These are phyloP conservation scores for Striga hermonthica DNA, from an alignment of 305 asterid genomes.

Conservation along the genomic window DNA sequence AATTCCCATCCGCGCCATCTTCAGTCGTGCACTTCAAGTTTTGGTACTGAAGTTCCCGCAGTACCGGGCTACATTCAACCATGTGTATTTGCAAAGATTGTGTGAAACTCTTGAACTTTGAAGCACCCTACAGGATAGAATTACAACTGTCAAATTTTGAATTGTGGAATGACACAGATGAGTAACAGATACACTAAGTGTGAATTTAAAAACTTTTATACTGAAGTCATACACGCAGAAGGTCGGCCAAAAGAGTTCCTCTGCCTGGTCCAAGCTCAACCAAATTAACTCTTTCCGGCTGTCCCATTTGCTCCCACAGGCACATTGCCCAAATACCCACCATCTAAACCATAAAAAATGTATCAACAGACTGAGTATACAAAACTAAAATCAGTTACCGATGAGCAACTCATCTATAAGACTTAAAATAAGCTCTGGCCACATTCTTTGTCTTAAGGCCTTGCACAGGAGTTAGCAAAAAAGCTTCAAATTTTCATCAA, in stretches of 20 bases:
- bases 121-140: conserved; percentile 45
- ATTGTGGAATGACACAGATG: not conserved
- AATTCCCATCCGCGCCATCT: conserved; percentile 38
- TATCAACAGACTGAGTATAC: not conserved
- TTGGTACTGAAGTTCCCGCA: conserved; percentile 60
- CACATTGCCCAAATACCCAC: conserved; percentile 82
- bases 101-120: conserved; percentile 62
- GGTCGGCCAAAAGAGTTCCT: conserved; percentile 85
- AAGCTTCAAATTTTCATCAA: too few relatives aligned
- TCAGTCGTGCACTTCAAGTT: conserved; percentile 55
- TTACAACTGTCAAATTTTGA: conserved; percentile 7
- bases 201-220: not conserved
- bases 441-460: too few relatives aligned
- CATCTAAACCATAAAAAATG: conserved; percentile 43
- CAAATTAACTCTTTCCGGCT: conserved; percentile 58
- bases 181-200: conserved; percentile 5
- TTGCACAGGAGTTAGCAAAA: too few relatives aligned
- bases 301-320: conserved; percentile 92
- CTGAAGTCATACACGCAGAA: conserved; percentile 56
- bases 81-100: conserved; percentile 64
- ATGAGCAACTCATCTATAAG: not conserved
- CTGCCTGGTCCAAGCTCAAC: conserved; percentile 91
- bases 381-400: not conserved
- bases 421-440: not conserved
- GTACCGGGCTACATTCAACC: conserved; percentile 81